Evolutionary conservation across 805 yeast genomes (phyloP), one percentile per base, ranked within the genome.

Genomic region (Lipomyces anomalus): DNA sequence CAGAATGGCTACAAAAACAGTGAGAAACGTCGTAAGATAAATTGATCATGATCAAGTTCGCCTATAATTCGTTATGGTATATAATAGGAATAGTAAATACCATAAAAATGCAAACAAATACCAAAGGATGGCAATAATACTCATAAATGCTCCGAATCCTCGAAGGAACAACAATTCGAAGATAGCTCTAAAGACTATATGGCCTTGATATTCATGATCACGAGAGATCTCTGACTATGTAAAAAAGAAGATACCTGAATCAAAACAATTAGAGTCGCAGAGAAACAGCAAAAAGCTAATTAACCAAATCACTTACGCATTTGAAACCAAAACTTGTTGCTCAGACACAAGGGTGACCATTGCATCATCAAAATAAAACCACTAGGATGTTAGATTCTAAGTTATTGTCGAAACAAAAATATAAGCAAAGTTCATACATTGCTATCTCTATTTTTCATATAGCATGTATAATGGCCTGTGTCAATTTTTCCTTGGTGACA

Each of bases 351-450:
- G 63, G 1, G 88, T 76, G 11, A 92, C 83, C 57, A 80, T 78
- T 16, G 92, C 79, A 67, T 92, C 99, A 61, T 92, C 96, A 62
- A 88, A 89, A 61, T 78, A 80, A 61, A 83, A 83, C 99, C 99
- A 92, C 57, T 75, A 6, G 23, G 29, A 36, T 18, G 6, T 11
- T 11, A 11, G 18, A n/a, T 13, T 33, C 26, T 6, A 17, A 72
- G 39, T 29, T 37, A 9, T 26, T 47, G 42, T 47, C 40, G 17
- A 57, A 11, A 4, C 33, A 24, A 57, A 17, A 52, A 41, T 32
- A 42, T 26, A 43, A 51, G 59, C 42, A 4, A 9, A 23, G n/a
- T 22, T n/a, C 61, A 35, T 41, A 59, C 63, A 40, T 35, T 13
- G 2, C 87, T 84, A 35, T 76, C 74, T n/a, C 76, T 69, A 44